A percentile compares a stretch with the other conserved stretches of the same genome.
These are phyloP conservation scores for Phyllosticta capitalensis DNA, from an alignment of 2,329 filamentous ascomycete species.

Conservation along the genomic window DNA sequence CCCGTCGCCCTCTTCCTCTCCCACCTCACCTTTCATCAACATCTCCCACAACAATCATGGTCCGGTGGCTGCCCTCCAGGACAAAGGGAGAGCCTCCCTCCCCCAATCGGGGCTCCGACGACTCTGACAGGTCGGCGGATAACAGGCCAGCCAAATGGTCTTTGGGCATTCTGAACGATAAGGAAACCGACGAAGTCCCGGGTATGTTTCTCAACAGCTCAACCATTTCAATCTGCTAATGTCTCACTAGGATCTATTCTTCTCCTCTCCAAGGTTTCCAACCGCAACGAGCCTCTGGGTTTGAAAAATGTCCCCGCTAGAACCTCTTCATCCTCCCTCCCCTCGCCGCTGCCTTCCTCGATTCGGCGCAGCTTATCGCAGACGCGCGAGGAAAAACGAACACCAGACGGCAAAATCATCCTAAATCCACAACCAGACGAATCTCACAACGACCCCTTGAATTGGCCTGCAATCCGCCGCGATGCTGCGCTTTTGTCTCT, in stretches of 20 bases:
- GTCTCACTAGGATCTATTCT: slow-evolving; percentile 46
- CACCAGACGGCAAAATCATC: slow-evolving; percentile 72
- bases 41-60: not conserved
- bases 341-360: slow-evolving; percentile 27
- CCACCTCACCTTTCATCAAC: not conserved
- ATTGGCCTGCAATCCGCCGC: slow-evolving; percentile 77
- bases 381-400: slow-evolving; percentile 56
- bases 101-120: not conserved
- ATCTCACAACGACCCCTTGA: slow-evolving; percentile 80
- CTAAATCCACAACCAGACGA: slow-evolving; percentile 89
- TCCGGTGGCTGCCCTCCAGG: slow-evolving; percentile 2
- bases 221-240: not conserved
- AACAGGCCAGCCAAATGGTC: slow-evolving; percentile 36
- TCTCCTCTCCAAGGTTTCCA: slow-evolving; percentile 44
- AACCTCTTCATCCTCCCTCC: slow-evolving; percentile 46
- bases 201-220: not conserved
- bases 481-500: slow-evolving; percentile 72
- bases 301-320: slow-evolving; percentile 53
- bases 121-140: not conserved
- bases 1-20: not conserved
- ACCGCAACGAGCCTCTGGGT: slow-evolving; percentile 54
- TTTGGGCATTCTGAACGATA: slow-evolving; percentile 77
- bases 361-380: slow-evolving; percentile 12
- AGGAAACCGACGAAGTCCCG: slow-evolving; percentile 49
- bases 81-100: not conserved